Conservation (phyloP, 352 stramenopile genomes). For the Phytopythium ostracodes region DNA sequence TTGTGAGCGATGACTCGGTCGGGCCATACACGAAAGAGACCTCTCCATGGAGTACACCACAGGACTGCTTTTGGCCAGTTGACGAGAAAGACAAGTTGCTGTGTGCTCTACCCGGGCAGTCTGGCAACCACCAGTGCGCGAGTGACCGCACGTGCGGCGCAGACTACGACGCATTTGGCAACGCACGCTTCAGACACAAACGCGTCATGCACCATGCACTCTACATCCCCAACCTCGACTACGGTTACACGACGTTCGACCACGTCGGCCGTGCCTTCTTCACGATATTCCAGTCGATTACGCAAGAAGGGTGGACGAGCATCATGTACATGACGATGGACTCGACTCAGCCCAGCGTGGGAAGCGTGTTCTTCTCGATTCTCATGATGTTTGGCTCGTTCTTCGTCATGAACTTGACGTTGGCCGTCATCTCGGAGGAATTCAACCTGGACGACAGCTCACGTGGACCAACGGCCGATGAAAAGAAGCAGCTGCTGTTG, state of each 20-base stretch:
- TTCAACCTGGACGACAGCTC: constrained; percentile 75
- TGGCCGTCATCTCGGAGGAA: constrained; percentile 90
- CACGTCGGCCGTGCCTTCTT: constrained; percentile 87
- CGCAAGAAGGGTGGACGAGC: constrained; percentile 90
- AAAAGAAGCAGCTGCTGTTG: constrained; percentile 34
- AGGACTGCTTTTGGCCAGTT: constrained; percentile 92
- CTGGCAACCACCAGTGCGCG: constrained; percentile 52
- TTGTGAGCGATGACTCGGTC: constrained; percentile 51
- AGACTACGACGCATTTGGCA: constrained; percentile 68
- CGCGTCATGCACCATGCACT: constrained; percentile 47
- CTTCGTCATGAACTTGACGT: constrained; percentile 92
- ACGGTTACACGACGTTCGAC: constrained; percentile 93
- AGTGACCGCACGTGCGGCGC: constrained; percentile 44
- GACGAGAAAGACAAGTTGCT: constrained; percentile 73
- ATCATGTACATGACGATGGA: constrained; percentile 91
- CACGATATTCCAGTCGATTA: constrained; percentile 93
- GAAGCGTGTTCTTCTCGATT: constrained; percentile 83
- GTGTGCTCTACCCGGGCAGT: constrained; percentile 43
- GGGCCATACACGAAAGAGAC: constrained; percentile 54
- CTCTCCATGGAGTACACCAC: constrained; percentile 54
- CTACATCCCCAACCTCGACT: constrained; percentile 71
- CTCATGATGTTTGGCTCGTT: constrained; percentile 91
- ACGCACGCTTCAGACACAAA: constrained; percentile 46
- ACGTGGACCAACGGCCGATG: constrained; percentile 13
- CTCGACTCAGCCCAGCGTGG: constrained; percentile 50